Evolutionary conservation across 2,329 filamentous ascomycete species (phyloP).

Genomic region (Harringtonia lauricola): DNA sequence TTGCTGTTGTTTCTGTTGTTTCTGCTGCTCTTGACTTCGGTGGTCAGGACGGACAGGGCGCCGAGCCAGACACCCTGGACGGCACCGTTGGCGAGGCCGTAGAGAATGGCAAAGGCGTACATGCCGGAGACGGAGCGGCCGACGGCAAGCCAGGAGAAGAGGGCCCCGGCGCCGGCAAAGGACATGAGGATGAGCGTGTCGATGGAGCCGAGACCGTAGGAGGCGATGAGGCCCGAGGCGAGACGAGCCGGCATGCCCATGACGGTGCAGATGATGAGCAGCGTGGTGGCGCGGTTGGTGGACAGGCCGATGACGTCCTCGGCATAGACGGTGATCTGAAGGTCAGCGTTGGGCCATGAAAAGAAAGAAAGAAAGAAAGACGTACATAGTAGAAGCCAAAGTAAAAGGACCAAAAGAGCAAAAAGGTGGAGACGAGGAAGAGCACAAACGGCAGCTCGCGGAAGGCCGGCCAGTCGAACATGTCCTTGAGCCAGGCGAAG

Average conservation of each 20-base stretch:
- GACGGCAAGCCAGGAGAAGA: constrained; percentile 39
- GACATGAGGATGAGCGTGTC: constrained; percentile 37
- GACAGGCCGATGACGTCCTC: constrained; percentile 30
- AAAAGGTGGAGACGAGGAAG: constrained; percentile 25
- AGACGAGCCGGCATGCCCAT: constrained; percentile 44
- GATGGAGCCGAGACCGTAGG: constrained; percentile 38
- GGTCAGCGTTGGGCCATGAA: not conserved
- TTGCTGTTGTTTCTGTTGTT: not conserved
- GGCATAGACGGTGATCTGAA: constrained; percentile 19
- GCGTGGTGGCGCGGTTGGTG: constrained; percentile 36
- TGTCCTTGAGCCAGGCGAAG: not conserved
- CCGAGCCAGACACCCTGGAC: constrained; percentile 24
- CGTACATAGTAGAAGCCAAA: constrained; percentile 38
- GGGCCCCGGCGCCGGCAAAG: constrained; percentile 26
- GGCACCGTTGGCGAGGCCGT: constrained; percentile 31
- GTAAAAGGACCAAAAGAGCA: constrained; percentile 40
- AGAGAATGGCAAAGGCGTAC: constrained; percentile 32
- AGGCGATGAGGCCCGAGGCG: constrained; percentile 40
- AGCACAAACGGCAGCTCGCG: constrained; percentile 33
- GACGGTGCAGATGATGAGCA: constrained; percentile 47
- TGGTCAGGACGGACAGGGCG: constrained; percentile 25
- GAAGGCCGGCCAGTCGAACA: constrained; percentile 31
- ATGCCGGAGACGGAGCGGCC: constrained; percentile 22
- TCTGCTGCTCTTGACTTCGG: constrained; percentile 13
- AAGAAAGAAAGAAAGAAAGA: constrained; percentile 4